These are phyloP conservation scores for Diplodia seriata DNA, from an alignment of 2,329 filamentous ascomycete species.

Conservation along the genomic window DNA sequence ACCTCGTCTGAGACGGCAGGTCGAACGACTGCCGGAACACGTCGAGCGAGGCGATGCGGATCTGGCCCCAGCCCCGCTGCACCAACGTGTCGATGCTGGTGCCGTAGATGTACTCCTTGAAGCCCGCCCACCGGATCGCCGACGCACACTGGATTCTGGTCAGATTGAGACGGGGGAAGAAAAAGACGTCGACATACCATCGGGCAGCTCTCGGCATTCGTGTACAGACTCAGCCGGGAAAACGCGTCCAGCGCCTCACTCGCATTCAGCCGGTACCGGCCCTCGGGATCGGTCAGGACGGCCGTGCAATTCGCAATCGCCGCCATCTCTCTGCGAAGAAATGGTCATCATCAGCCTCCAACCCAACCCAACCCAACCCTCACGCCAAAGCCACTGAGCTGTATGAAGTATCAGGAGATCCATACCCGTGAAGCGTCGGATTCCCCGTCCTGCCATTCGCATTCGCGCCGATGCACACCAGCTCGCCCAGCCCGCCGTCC, in stretches of 20 bases:
- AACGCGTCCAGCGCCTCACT: constrained; percentile 56
- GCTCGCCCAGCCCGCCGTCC: constrained; percentile 50
- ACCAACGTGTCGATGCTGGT: constrained; percentile 58
- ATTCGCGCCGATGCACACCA: constrained; percentile 62
- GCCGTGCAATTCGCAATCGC: constrained; percentile 62
- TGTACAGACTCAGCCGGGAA: constrained; percentile 59
- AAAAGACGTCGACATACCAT: constrained; percentile 48
- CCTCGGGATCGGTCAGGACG: constrained; percentile 56
- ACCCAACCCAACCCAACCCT: not conserved
- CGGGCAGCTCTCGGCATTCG: constrained; percentile 64
- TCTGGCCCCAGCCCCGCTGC: constrained; percentile 60
- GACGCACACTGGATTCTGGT: constrained; percentile 53
- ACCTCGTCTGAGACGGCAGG: constrained; percentile 46
- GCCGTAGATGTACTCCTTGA: constrained; percentile 63
- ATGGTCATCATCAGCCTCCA: not conserved
- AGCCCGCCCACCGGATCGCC: constrained; percentile 63
- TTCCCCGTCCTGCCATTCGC: constrained; percentile 55
- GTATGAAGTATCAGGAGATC: constrained; percentile 10
- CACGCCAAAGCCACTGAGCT: too few species aligned
- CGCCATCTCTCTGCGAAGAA: constrained; percentile 58
- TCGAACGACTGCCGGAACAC: constrained; percentile 55
- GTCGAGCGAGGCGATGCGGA: constrained; percentile 55
- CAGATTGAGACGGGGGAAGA: not conserved
- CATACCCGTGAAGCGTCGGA: constrained; percentile 60
- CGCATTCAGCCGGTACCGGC: constrained; percentile 54